phyloP scores from a whole-genome alignment of 2,329 filamentous ascomycete genomes.

The Phialophora expanda region DNA sequence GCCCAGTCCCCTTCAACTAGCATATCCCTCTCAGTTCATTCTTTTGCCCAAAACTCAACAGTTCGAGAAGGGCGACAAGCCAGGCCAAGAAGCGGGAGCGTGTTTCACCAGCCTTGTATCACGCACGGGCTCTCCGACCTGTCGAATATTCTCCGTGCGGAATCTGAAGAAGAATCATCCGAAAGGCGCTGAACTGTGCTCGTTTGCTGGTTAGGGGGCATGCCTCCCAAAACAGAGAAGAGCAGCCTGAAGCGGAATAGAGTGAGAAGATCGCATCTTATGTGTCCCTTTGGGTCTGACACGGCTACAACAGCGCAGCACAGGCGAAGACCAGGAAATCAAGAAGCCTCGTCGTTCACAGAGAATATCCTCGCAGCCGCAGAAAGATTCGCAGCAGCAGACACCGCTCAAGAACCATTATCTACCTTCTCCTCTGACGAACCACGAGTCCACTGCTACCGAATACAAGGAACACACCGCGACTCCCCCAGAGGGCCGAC shows the following conservation, averaged over 20 bases:
- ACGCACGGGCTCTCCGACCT: not conserved
- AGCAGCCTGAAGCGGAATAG: conserved; percentile 82
- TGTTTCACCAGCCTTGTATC: not conserved
- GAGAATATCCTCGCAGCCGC: conserved; percentile 67
- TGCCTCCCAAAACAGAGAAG: conserved; percentile 67
- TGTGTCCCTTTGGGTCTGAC: conserved; percentile 38
- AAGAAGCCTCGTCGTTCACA: conserved; percentile 87
- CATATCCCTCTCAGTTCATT: not conserved
- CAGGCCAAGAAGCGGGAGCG: not conserved
- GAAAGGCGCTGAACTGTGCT: conserved; percentile 1
- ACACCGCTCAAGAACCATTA: conserved; percentile 69
- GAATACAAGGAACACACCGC: conserved; percentile 71
- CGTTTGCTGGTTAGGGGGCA: conserved; percentile 28
- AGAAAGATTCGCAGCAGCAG: conserved; percentile 44
- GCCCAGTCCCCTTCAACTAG: not conserved
- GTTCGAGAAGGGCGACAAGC: not conserved
- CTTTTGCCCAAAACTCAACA: not conserved
- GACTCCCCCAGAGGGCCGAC: conserved; percentile 68
- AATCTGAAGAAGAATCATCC: not conserved
- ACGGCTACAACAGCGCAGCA: conserved; percentile 62
- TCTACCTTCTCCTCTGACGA: conserved; percentile 80
- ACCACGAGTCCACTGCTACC: conserved; percentile 67
- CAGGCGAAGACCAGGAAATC: conserved; percentile 67
- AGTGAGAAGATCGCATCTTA: conserved; percentile 59
- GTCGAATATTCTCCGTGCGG: not conserved